Base-by-base conservation (phyloP, 176 grass and related monocot genomes). In the Cenchrus purpureus region DNA sequence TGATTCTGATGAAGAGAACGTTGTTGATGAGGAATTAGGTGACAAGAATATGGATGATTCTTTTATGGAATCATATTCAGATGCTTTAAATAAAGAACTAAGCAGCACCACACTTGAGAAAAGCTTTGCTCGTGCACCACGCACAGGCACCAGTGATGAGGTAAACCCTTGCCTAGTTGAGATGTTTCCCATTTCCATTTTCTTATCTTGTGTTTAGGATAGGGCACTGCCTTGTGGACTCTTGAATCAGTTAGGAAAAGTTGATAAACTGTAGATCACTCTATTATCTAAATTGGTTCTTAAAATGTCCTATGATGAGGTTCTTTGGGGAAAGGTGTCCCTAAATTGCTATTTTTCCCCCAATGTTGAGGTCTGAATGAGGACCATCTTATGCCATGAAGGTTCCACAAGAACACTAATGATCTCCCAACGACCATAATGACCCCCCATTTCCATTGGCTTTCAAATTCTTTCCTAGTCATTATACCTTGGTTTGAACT, bases 51-150 rank as follows among this genome's bases (percentile, higher is more conserved):
- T 67, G 68, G 86, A 69, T 55, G 84, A 88, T 80, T 65, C 67
- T 86, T 99, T 96, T 73, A 92, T 96, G 88, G 83, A 94, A 45
- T 94, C 86, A 44, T 99, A 99, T 86, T 93, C 97, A 81, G 90
- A 96, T 91, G 93, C 84, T 84, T 78, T 99, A 82, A 99, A 89
- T 84, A 80, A 99, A 73, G 93, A 99, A 79, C 77, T 96, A 67
- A 92, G 86, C 84, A 87, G 51, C 70, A 94, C 91, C 43, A 94
- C 86, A 72, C 83, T 99, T 13, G 87, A 92, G 74, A 94, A 91
- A 88, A 99, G 90, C 76, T 99, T 99, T 48, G 74, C 89, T 68
- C 88, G 87, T 68, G 88, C 88, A 46, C 87, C 82, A 12, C 81
- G 32, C 2, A 58, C 70, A 10, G 88, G 67, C 77, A 78, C 78